A percentile compares a stretch with the other conserved stretches of the same genome.
These are phyloP conservation scores for Phialophora expanda DNA, from an alignment of 2,329 filamentous ascomycete genomes.

Conservation along the genomic window DNA sequence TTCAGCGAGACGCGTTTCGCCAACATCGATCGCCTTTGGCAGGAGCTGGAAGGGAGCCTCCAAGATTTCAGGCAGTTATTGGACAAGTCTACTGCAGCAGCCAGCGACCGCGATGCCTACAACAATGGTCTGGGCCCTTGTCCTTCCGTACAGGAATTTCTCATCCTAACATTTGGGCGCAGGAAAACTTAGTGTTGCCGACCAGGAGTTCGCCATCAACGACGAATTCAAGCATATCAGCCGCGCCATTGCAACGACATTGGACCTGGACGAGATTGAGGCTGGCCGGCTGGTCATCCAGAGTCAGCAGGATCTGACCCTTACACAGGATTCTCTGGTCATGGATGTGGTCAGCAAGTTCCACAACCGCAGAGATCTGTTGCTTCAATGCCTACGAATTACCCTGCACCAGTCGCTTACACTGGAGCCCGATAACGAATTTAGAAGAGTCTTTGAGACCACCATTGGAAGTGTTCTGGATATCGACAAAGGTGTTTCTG, in stretches of 20 bases:
- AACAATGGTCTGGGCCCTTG: slow-evolving; percentile 32
- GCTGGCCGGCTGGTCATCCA: slow-evolving; percentile 77
- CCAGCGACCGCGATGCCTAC: slow-evolving; percentile 50
- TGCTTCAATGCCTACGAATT: slow-evolving; percentile 82
- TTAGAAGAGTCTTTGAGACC: slow-evolving; percentile 50
- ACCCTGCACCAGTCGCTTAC: slow-evolving; percentile 72
- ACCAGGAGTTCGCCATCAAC: slow-evolving; percentile 79
- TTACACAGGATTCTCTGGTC: slow-evolving; percentile 73
- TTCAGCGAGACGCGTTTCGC: slow-evolving; percentile 73
- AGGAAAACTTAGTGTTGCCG: slow-evolving; percentile 78
- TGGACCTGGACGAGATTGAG: slow-evolving; percentile 88
- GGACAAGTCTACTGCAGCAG: slow-evolving; percentile 74
- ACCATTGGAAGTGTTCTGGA: slow-evolving; percentile 64
- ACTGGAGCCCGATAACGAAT: slow-evolving; percentile 62
- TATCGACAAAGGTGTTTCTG: slow-evolving; percentile 55
- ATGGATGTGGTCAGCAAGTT: slow-evolving; percentile 84
- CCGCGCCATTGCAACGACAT: slow-evolving; percentile 80
- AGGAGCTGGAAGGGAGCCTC: slow-evolving; percentile 68
- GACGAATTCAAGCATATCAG: slow-evolving; percentile 83
- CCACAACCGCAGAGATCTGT: slow-evolving; percentile 80
- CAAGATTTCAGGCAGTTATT: slow-evolving; percentile 73
- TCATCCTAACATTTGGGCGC: slow-evolving; percentile 22
- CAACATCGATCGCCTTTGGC: slow-evolving; percentile 70
- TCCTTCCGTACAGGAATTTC: slow-evolving; percentile 17
- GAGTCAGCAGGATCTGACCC: slow-evolving; percentile 62